Percentiles rank a stretch among this genome's conserved stretches.
Evolutionary conservation across 352 stramenopile genomes (phyloP).

Genomic region (Phytophthora megakarya): DNA sequence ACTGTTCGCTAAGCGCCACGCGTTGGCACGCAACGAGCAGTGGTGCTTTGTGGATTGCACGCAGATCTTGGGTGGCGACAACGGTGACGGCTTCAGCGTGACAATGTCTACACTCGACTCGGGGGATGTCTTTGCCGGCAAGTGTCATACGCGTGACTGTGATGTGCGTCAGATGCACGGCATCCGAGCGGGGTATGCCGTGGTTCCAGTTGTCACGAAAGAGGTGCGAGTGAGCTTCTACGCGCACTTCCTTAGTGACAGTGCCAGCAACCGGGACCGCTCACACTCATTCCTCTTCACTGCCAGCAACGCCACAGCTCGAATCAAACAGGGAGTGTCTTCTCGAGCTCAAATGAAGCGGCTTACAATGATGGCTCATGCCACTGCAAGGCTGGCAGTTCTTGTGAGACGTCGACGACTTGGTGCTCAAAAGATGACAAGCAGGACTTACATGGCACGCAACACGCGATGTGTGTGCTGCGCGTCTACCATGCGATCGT

Average conservation of each 20-base stretch:
- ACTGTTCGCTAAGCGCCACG: constrained; percentile 27
- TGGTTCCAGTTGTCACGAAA: constrained; percentile 19
- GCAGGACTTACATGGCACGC: constrained; percentile 17
- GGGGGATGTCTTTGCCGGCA: constrained; percentile 34
- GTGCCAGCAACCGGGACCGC: constrained; percentile 1
- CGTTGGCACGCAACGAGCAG: constrained; percentile 29
- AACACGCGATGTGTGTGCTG: constrained; percentile 56
- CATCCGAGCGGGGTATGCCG: constrained; percentile 27
- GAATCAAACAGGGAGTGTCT: constrained; percentile 23
- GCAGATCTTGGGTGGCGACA: background rate
- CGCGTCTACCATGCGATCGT: constrained; percentile 32
- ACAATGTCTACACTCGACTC: constrained; percentile 24
- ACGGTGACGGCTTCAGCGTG: constrained; percentile 9
- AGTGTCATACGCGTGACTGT: constrained; percentile 6
- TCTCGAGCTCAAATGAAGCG: constrained; percentile 31
- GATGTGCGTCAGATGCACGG: constrained; percentile 31
- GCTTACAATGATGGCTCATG: constrained; percentile 33
- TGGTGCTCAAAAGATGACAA: constrained; percentile 44
- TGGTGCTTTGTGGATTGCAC: constrained; percentile 29
- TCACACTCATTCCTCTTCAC: constrained; percentile 11
- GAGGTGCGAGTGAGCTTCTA: constrained; percentile 44
- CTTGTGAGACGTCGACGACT: constrained; percentile 54
- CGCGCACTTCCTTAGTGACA: constrained; percentile 27
- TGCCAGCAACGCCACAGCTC: constrained; percentile 5
- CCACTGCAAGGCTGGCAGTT: constrained; percentile 32